Percentiles rank a stretch among this genome's conserved stretches.
phyloP scores from a whole-genome alignment of 768 basidiomycete genomes.

The Chalciporus piperatus region DNA sequence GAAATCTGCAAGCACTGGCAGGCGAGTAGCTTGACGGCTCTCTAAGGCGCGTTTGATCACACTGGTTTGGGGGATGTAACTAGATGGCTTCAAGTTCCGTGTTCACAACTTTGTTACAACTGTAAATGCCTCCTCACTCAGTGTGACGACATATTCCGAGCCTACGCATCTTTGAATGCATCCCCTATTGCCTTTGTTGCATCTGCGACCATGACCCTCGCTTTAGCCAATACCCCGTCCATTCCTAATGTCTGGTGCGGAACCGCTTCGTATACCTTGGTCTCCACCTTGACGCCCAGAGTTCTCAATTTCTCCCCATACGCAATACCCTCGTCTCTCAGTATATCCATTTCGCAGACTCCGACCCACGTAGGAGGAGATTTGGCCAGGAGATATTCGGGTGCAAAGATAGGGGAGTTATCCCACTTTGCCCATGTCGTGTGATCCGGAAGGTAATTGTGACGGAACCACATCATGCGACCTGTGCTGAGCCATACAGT shows the following conservation, averaged over 20 bases:
- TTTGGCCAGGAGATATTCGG: conserved; percentile 47
- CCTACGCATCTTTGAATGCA: conserved; percentile 10
- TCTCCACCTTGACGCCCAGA: conserved; percentile 52
- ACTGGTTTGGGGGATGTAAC: too few species aligned
- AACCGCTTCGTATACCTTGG: conserved; percentile 51
- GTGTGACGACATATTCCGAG: neutral
- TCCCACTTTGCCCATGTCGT: conserved; percentile 63
- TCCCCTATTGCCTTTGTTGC: conserved; percentile 20
- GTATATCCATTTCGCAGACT: conserved; percentile 63
- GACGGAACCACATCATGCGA: conserved; percentile 71
- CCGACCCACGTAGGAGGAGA: conserved; percentile 60
- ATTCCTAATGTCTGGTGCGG: conserved; percentile 74
- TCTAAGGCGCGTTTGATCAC: too few species aligned
- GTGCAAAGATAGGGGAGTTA: conserved; percentile 69
- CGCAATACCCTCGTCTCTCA: conserved; percentile 62
- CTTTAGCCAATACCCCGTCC: conserved; percentile 43
- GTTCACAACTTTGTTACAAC: too few species aligned
- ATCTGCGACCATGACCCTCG: conserved; percentile 18
- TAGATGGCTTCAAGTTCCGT: too few species aligned
- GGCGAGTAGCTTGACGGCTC: too few species aligned
- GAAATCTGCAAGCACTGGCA: too few species aligned
- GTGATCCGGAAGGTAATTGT: conserved; percentile 62
- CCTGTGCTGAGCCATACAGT: conserved; percentile 58
- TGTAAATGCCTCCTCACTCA: too few species aligned
- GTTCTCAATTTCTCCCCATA: conserved; percentile 57